Conservation (phyloP, 2,329 filamentous ascomycete genomes). For the Lachnellula suecica region DNA sequence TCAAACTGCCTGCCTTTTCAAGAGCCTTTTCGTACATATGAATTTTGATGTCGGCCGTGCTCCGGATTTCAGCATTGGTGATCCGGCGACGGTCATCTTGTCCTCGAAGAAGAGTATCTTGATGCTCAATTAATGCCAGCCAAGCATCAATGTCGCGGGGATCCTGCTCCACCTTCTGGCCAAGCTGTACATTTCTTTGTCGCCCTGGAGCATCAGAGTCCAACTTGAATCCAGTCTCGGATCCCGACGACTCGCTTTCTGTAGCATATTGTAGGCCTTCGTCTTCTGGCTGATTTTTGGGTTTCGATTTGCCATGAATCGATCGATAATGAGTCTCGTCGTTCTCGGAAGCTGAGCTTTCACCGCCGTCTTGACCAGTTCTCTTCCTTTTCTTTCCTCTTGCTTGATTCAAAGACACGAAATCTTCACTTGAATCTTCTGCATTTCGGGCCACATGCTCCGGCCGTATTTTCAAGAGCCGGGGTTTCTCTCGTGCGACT, state of each 20-base stretch:
- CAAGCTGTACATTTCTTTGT: conserved; percentile 60
- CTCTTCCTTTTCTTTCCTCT: conserved; percentile 31
- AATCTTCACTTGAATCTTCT: conserved; percentile 39
- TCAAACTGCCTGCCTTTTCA: conserved; percentile 45
- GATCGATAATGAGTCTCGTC: conserved; percentile 61
- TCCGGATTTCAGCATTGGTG: conserved; percentile 61
- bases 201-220: conserved; percentile 44
- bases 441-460: conserved; percentile 27
- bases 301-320: conserved; percentile 62
- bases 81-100: conserved; percentile 46
- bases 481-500: conserved; percentile 37
- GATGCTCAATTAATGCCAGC: conserved; percentile 76
- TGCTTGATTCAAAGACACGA: conserved; percentile 44
- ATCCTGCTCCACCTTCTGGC: conserved; percentile 59
- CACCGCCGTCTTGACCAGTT: conserved; percentile 27
- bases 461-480: conserved; percentile 41
- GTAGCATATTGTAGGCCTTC: conserved; percentile 44
- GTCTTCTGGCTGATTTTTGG: conserved; percentile 29
- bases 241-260: conserved; percentile 39
- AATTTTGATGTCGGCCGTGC: conserved; percentile 76
- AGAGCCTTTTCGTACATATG: conserved; percentile 79
- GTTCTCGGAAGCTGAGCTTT: conserved; percentile 44
- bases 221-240: conserved; percentile 35
- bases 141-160: conserved; percentile 71
- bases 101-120: conserved; percentile 63